These are phyloP conservation scores for Trametes sanguinea DNA, from an alignment of 768 basidiomycete species.

Conservation along the genomic window DNA sequence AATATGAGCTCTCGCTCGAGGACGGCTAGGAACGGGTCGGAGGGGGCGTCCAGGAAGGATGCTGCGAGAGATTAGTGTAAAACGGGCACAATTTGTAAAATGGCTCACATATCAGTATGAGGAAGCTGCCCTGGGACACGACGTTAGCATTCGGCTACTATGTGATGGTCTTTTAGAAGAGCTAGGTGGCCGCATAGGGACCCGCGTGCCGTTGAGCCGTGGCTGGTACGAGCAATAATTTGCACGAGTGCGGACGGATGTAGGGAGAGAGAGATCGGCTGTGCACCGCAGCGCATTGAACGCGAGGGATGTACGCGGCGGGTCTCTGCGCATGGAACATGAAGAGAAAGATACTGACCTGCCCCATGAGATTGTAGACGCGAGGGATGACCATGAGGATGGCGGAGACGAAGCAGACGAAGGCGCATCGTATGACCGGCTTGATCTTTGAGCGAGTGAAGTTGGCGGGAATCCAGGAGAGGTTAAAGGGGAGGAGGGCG, in stretches of 20 bases:
- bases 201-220: no score
- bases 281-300: no score
- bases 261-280: no score
- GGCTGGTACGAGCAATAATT: no score
- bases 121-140: constrained; percentile 54
- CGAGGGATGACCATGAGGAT: constrained; percentile 59
- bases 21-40: constrained; percentile 66
- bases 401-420: constrained; percentile 61
- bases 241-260: no score
- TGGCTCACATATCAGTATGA: constrained; percentile 60
- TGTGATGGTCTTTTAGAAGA: no score
- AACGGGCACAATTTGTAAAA: neutral
- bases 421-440: constrained; percentile 61
- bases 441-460: constrained; percentile 60
- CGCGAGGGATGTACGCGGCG: no score
- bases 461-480: constrained; percentile 61
- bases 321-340: no score
- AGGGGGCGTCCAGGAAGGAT: constrained; percentile 65
- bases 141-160: neutral
- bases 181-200: no score
- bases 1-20: constrained; percentile 65
- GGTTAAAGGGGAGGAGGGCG: constrained; percentile 30
- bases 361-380: constrained; percentile 54
- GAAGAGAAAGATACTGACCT: constrained; percentile 39
- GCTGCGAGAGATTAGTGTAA: constrained; percentile 38